A percentile compares a stretch with the other conserved stretches of the same genome.
Evolutionary conservation across 306 rosid genomes (phyloP).

Genomic region (Cucurbita maxima): DNA sequence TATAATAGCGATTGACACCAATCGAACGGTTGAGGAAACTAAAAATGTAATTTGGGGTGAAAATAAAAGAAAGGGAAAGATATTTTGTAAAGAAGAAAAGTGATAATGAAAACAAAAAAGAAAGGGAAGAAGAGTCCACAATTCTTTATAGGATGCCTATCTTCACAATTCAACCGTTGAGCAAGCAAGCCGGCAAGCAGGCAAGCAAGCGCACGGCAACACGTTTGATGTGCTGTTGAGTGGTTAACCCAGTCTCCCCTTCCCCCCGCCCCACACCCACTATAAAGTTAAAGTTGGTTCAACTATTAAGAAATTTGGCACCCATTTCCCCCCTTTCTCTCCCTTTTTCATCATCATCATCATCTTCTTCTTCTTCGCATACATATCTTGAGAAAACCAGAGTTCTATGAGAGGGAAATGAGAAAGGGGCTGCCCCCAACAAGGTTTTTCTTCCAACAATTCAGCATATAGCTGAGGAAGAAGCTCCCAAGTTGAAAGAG

Average conservation of each 20-base stretch:
- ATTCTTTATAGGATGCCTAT: neutral
- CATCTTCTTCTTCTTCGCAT: neutral
- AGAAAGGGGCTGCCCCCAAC: neutral
- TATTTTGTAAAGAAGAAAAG: neutral
- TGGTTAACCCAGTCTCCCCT: neutral
- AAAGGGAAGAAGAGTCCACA: neutral
- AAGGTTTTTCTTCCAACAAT: neutral
- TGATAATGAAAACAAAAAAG: neutral
- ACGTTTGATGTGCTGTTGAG: neutral
- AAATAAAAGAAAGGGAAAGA: neutral
- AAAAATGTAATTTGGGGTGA: neutral
- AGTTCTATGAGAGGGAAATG: neutral
- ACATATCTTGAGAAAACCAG: neutral
- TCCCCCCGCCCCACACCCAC: neutral
- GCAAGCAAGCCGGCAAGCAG: neutral
- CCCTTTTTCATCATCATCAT: neutral
- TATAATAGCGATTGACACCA: accelerated
- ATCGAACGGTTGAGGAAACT: too few species aligned
- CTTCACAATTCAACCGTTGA: neutral
- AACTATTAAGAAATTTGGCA: neutral
- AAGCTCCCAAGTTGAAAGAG: neutral
- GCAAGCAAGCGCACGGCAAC: neutral
- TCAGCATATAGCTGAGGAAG: conserved; percentile 1
- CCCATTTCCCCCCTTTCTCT: neutral
- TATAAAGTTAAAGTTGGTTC: conserved; percentile 1